Evolutionary conservation across 2,329 filamentous ascomycete species (phyloP), one percentile per base, ranked within the genome.

Genomic region (Fusarium vanettenii): DNA sequence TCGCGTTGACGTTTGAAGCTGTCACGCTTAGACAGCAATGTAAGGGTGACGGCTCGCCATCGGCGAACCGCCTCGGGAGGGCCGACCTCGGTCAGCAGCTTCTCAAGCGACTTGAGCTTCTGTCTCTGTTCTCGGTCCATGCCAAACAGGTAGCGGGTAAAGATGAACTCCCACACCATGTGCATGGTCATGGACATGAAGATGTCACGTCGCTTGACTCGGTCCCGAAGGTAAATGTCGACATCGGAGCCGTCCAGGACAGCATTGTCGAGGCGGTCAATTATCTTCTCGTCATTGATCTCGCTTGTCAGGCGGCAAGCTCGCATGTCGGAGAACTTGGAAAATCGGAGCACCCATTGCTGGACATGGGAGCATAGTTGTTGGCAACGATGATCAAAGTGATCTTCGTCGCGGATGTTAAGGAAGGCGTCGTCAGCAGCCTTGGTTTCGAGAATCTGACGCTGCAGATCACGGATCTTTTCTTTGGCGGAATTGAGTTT

Each of bases 181-280:
- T 94, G 97, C 95, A 98, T 98, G 66, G 96, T 94, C 83, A 99
- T 95, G 41, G 95, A 97, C 95, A 98, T 98, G 88, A 99, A 98
- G 68, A 98, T 92, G 82, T 98, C 96, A 70, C 96, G 92, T 71
- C 97, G 92, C 79, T 90, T 92, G 64, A 98, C 93, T 43, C 97
- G 94, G 82, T 99, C 96, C 75, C 90, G 90, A 59, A 99, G 92
- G 80, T 97, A 97, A 67, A 88, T 87, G 83, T 98, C 95, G 73
- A 98, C 95, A 81, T 98, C 95, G 55, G 95, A 95, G 72, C 96
- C 97, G 84, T 99, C 97, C 29, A 99, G 89, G 64, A 99, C 92
- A 71, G 95, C 92, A 83, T 98, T 98, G 85, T 98, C 97, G 57
- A 99, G 92, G 45, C 96, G 92, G 82, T 97, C 95, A 80, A 97